These are phyloP conservation scores for Theileria parva DNA, from an alignment of 169 alveolate genomes.

Conservation along the genomic window DNA sequence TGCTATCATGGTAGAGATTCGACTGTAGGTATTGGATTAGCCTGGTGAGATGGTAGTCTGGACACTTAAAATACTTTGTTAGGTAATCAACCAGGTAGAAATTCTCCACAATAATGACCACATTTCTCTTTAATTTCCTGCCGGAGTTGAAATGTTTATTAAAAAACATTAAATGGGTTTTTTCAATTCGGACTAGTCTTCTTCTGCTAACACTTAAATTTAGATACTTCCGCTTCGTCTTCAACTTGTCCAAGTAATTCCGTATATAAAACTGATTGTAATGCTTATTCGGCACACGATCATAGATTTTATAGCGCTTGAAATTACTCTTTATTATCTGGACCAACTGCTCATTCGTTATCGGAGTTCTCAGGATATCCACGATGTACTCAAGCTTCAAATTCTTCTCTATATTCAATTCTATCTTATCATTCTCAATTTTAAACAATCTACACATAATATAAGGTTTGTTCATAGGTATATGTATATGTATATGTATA, in stretches of 20 bases:
- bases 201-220: conserved; percentile 10
- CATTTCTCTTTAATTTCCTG: conserved; percentile 27
- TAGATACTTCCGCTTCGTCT: conserved; percentile 19
- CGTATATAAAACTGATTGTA: neutral
- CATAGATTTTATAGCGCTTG: neutral
- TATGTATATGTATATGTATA: no score
- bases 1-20: neutral
- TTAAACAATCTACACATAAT: neutral
- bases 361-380: neutral
- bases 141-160: conserved; percentile 34
- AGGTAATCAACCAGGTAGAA: conserved; percentile 36
- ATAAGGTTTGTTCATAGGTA: no score
- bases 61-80: conserved; percentile 9
- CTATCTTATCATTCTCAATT: neutral
- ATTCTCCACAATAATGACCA: conserved; percentile 40
- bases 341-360: neutral
- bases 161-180: conserved; percentile 7
- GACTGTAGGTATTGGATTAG: neutral
- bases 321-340: neutral
- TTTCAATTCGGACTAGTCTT: conserved; percentile 26
- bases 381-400: neutral
- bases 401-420: neutral
- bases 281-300: neutral
- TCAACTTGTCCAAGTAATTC: neutral
- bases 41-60: neutral